Evolutionary conservation across 2,329 filamentous ascomycete species (phyloP).

Genomic region (Paraconiothyrium brasiliense): DNA sequence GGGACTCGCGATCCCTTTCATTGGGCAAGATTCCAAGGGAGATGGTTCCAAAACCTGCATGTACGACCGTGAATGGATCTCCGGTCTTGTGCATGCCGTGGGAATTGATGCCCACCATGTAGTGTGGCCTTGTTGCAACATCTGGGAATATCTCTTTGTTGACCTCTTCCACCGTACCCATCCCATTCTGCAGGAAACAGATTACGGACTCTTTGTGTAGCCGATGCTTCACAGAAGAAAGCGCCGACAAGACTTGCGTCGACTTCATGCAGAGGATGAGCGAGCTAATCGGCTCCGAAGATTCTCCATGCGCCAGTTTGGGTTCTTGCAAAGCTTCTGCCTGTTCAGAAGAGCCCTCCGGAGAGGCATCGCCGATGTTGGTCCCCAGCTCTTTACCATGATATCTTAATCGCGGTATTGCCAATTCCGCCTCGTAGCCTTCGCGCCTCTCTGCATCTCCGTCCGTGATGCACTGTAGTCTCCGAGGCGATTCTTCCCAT

Average conservation of each 20-base stretch:
- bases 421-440: slow-evolving; percentile 59
- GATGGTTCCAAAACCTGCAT: slow-evolving; percentile 68
- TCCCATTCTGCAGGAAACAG: slow-evolving; percentile 80
- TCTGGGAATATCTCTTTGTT: slow-evolving; percentile 76
- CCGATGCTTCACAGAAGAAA: slow-evolving; percentile 72
- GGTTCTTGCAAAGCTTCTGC: slow-evolving; percentile 13
- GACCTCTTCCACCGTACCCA: slow-evolving; percentile 84
- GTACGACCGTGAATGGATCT: slow-evolving; percentile 62
- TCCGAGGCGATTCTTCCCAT: slow-evolving; percentile 58
- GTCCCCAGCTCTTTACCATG: slow-evolving; percentile 48
- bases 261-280: slow-evolving; percentile 84
- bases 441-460: slow-evolving; percentile 49
- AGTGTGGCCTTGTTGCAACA: slow-evolving; percentile 72
- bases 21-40: slow-evolving; percentile 62
- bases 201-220: slow-evolving; percentile 75
- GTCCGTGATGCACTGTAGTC: slow-evolving; percentile 59
- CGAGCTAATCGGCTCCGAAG: slow-evolving; percentile 68
- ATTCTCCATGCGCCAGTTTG: slow-evolving; percentile 35
- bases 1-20: slow-evolving; percentile 41
- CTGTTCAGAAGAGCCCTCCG: slow-evolving; percentile 16
- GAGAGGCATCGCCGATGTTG: not conserved
- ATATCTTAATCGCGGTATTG: slow-evolving; percentile 44
- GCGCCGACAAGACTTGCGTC: slow-evolving; percentile 69
- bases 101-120: slow-evolving; percentile 74
- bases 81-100: slow-evolving; percentile 63